Conservation (phyloP, 2,329 filamentous ascomycete genomes). For the Colletotrichum nymphaeae region DNA sequence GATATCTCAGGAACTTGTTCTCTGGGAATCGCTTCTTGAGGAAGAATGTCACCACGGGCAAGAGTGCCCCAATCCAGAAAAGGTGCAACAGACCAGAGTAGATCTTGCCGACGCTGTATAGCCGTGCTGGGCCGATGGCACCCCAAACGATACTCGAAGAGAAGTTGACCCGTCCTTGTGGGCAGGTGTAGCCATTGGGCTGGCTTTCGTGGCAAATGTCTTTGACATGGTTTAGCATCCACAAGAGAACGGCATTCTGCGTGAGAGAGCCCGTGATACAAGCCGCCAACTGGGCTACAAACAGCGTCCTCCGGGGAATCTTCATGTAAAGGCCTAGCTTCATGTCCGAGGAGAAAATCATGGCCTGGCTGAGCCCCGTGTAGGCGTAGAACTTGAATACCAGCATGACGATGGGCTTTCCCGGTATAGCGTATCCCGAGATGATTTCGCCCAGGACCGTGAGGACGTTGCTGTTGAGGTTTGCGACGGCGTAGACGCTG, state of each 20-base stretch:
- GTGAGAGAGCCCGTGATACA: slow-evolving; percentile 60
- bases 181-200: slow-evolving; percentile 59
- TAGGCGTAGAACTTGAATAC: slow-evolving; percentile 48
- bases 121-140: slow-evolving; percentile 59
- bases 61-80: slow-evolving; percentile 56
- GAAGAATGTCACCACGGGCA: slow-evolving; percentile 27
- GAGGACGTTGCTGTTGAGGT: slow-evolving; percentile 57
- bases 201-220: slow-evolving; percentile 54
- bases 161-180: slow-evolving; percentile 59
- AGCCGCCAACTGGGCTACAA: slow-evolving; percentile 71
- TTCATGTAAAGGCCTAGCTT: slow-evolving; percentile 63
- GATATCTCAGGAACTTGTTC: slow-evolving; percentile 11
- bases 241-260: slow-evolving; percentile 48
- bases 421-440: slow-evolving; percentile 61
- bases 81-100: slow-evolving; percentile 60
- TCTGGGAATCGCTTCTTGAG: slow-evolving; percentile 16
- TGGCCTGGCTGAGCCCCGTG: slow-evolving; percentile 48
- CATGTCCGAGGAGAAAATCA: slow-evolving; percentile 60
- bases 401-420: slow-evolving; percentile 51
- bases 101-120: slow-evolving; percentile 58
- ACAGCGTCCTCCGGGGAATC: slow-evolving; percentile 67
- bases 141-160: slow-evolving; percentile 63
- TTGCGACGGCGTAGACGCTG: slow-evolving; percentile 56
- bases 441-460: slow-evolving; percentile 30
- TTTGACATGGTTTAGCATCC: slow-evolving; percentile 48